Evolutionary conservation across 2,329 filamentous ascomycete species (phyloP).

Genomic region (Diplodia seriata): DNA sequence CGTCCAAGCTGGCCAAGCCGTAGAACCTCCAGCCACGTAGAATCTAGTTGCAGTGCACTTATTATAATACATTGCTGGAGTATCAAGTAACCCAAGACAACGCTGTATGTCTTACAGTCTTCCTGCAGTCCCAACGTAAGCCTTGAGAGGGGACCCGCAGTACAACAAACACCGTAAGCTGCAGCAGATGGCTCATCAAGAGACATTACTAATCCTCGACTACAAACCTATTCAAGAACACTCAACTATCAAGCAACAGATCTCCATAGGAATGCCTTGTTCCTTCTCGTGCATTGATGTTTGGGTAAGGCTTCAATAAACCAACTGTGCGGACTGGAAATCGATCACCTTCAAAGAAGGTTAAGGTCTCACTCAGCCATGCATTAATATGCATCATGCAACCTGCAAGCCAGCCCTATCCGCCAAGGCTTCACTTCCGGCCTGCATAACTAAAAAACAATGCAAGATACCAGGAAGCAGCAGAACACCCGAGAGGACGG

Average conservation of each 20-base stretch:
- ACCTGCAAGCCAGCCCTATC: background rate
- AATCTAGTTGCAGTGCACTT: background rate
- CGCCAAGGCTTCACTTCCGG: background rate
- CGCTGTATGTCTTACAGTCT: background rate
- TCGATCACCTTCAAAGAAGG: background rate
- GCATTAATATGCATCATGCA: background rate
- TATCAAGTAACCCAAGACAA: background rate
- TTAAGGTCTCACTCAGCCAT: conserved; percentile 1
- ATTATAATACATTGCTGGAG: background rate
- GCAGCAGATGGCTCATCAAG: background rate
- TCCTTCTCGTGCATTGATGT: background rate
- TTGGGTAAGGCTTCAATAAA: background rate
- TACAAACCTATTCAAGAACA: background rate
- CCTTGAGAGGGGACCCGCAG: background rate
- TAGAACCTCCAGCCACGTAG: background rate
- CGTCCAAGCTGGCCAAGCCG: background rate
- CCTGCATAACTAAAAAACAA: background rate
- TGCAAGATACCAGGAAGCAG: background rate
- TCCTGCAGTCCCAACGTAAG: background rate
- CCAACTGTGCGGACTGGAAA: background rate
- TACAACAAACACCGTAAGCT: background rate
- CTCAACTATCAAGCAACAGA: background rate
- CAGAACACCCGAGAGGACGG: background rate
- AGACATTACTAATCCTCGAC: background rate
- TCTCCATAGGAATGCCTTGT: background rate